Evolutionary conservation across 1,139 yeast genomes (phyloP).

Genomic region (Casaregolazyma suthepensis): DNA sequence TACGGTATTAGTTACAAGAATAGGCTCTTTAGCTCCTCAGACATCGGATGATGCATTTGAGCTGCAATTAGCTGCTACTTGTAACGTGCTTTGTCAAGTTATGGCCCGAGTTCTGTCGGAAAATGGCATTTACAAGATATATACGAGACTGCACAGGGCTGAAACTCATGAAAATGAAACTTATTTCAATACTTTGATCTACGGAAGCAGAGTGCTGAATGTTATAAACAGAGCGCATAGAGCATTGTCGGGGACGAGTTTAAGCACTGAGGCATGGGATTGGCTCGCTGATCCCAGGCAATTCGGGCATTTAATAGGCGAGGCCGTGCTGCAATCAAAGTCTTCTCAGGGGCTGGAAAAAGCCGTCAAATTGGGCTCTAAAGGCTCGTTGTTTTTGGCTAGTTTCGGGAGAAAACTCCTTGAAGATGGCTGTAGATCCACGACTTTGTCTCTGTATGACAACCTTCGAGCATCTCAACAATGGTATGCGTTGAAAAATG

Average conservation of each 20-base stretch:
- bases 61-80: background rate
- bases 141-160: background rate
- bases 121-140: background rate
- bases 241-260: slow-evolving; percentile 8
- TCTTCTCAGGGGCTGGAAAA: slow-evolving; percentile 11
- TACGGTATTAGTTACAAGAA: slow-evolving; percentile 16
- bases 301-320: slow-evolving; percentile 13
- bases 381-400: slow-evolving; percentile 1
- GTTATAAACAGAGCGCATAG: slow-evolving; percentile 14
- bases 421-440: background rate
- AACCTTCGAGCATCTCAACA: slow-evolving; percentile 12
- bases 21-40: slow-evolving; percentile 14
- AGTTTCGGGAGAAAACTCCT: slow-evolving; percentile 10
- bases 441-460: slow-evolving; percentile 2
- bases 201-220: slow-evolving; percentile 18
- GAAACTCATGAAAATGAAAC: slow-evolving; percentile 3
- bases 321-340: slow-evolving; percentile 12
- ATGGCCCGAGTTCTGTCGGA: slow-evolving; percentile 1
- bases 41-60: slow-evolving; percentile 4
- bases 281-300: slow-evolving; percentile 12
- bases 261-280: slow-evolving; percentile 14
- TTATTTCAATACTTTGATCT: slow-evolving; percentile 12
- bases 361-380: slow-evolving; percentile 16
- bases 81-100: slow-evolving; percentile 4
- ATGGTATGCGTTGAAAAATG: slow-evolving; percentile 10